Conservation (phyloP, 148 eudicot species). For the Chenopodium album region DNA sequence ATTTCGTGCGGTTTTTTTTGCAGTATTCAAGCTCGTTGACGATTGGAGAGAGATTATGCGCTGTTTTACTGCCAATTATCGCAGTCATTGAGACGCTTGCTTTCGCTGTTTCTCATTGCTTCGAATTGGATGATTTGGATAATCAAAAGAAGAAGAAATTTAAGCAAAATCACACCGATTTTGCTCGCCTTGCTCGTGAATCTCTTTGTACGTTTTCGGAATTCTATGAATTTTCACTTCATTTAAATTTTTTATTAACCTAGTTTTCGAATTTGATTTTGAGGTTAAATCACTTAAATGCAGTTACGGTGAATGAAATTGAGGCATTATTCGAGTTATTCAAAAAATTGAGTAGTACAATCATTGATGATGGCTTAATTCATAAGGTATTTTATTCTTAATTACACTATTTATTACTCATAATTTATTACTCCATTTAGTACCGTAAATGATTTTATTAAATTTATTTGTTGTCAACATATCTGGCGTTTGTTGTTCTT, state of each 20-base stretch:
- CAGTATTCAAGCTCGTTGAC: conserved; percentile 46
- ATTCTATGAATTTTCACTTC: neutral
- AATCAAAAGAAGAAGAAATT: neutral
- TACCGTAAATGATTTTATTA: no score
- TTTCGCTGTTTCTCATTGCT: conserved; percentile 40
- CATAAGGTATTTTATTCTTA: conserved; percentile 59
- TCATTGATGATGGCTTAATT: conserved; percentile 82
- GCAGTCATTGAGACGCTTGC: conserved; percentile 45
- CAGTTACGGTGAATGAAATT: conserved; percentile 86
- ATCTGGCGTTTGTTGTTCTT: neutral
- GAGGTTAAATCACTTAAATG: neutral
- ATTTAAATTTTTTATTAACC: neutral
- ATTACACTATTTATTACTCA: no score
- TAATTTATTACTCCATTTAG: neutral
- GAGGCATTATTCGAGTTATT: conserved; percentile 85
- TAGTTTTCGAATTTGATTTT: neutral
- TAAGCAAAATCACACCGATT: conserved; percentile 16
- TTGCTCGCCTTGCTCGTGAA: conserved; percentile 47
- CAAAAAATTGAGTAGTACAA: conserved; percentile 81
- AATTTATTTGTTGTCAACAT: neutral
- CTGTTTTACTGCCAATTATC: conserved; percentile 42
- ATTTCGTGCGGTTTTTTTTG: neutral
- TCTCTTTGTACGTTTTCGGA: conserved; percentile 43
- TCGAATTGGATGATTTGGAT: conserved; percentile 13
- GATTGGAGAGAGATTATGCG: conserved; percentile 46